A percentile compares a stretch with the other conserved stretches of the same genome.
phyloP scores from a whole-genome alignment of 2,329 filamentous ascomycete species.

The Tolypocladium ovalisporum region DNA sequence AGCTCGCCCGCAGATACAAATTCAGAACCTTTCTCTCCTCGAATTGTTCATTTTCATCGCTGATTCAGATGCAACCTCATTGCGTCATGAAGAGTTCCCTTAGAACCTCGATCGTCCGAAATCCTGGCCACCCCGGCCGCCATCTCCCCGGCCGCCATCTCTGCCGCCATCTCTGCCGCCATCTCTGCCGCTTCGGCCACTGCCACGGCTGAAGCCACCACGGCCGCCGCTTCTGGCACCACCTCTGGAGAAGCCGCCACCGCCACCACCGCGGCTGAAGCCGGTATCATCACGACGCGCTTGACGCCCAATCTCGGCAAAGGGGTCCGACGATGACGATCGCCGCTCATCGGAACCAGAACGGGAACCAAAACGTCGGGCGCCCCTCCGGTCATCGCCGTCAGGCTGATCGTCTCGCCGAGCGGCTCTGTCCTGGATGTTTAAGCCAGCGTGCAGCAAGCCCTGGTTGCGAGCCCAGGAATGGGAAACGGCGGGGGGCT shows the following conservation, averaged over 20 bases:
- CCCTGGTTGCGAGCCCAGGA: constrained; percentile 20
- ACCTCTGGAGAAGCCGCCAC: too few relatives aligned
- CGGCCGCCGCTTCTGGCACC: not conserved
- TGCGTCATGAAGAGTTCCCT: not conserved
- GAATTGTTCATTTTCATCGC: not conserved
- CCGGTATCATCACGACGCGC: constrained; percentile 15
- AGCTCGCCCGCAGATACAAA: not conserved
- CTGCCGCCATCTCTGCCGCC: not conserved
- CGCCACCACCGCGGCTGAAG: constrained; percentile 7
- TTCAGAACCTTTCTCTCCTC: not conserved
- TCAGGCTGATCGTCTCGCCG: constrained; percentile 5
- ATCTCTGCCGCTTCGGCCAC: too few relatives aligned
- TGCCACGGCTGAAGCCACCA: constrained; percentile 1
- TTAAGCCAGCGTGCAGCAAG: constrained; percentile 21
- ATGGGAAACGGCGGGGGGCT: constrained; percentile 29
- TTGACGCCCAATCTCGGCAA: constrained; percentile 14
- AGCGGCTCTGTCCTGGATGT: constrained; percentile 12
- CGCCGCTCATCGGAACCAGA: not conserved
- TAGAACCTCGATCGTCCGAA: constrained; percentile 1
- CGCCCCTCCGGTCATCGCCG: constrained; percentile 5
- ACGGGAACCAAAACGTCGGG: constrained; percentile 4
- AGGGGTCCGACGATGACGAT: constrained; percentile 11
- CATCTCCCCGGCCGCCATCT: constrained; percentile 6
- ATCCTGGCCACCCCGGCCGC: not conserved
- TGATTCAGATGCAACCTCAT: not conserved